Base-by-base conservation (phyloP, 257 asterid genomes). In the Solanum etuberosum region DNA sequence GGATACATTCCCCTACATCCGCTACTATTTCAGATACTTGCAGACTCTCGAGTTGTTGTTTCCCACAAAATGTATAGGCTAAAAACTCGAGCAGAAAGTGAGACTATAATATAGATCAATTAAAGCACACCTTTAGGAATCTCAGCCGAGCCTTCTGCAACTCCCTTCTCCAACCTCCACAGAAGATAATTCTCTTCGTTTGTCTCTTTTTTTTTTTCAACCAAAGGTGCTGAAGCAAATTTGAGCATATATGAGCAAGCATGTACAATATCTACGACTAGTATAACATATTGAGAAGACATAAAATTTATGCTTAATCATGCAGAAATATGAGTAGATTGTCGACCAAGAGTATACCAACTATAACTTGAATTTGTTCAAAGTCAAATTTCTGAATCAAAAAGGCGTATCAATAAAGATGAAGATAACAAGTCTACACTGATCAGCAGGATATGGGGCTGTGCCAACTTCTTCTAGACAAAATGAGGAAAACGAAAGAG, bases 141-240 rank as follows among this genome's bases (percentile, higher is more conserved):
- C 92, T 96, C 99, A 73, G 90, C 72, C 31, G 99, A 87, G 90
- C 99, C 99, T 92, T 95, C 98, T 3, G 99, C 98, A 71, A 96
- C 92, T 86, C 99, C 98, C 89, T 94, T 92, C 93, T 94, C 98
- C 90, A 95, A 90, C 91, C 99, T 95, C 98, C 98, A 95, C 65
- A 92, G 93, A 92, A 93, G 91, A 91, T 81, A 96, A 83, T 94
- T 93, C 7, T 90, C 94, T 92, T 95, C 99, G 42, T 89, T 93
- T 1, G 98, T 93, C 91, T 94, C 95, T 91, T 94, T 91, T 86
- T 94, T 95, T 9, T 91, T 95, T 90, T 95, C 99, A 77, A 96
- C 97, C 84, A 94, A 90, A 57, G 98, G 99, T 31, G 99, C 99
- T 96, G 97, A 90, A 89, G 85, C 83, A 86, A 85, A 70, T 43